Conservation (phyloP, 2,329 filamentous ascomycete species). For the Knufia fluminis region DNA sequence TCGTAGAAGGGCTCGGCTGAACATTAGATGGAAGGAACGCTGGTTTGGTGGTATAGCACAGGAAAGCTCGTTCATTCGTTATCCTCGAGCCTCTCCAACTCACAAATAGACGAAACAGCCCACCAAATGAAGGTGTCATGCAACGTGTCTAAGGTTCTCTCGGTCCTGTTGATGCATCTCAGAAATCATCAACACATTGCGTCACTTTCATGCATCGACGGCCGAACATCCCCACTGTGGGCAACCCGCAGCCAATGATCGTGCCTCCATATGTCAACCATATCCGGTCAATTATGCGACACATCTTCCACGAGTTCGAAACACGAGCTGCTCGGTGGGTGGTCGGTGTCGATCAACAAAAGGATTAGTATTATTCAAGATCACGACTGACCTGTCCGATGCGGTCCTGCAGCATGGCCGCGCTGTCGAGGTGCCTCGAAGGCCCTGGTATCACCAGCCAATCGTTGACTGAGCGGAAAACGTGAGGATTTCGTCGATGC, state of each 20-base stretch:
- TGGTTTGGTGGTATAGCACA: background rate
- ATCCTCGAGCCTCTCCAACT: background rate
- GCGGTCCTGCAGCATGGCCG: no score
- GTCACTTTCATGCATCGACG: background rate
- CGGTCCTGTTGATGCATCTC: background rate
- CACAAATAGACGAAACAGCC: background rate
- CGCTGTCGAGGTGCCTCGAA: no score
- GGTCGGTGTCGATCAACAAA: no score
- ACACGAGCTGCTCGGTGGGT: no score
- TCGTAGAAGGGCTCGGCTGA: conserved; percentile 7
- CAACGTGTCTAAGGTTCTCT: background rate
- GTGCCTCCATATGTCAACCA: background rate
- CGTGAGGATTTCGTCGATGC: no score
- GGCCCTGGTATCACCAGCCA: no score
- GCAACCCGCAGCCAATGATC: background rate
- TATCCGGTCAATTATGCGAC: background rate
- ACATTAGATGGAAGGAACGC: background rate
- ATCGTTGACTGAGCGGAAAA: no score
- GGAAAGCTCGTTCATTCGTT: background rate
- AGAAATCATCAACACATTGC: conserved; percentile 2
- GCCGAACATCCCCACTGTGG: background rate
- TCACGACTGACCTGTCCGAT: no score
- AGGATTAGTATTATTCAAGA: no score
- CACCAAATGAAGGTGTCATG: conserved; percentile 4
- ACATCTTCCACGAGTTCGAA: no score